phyloP scores from a whole-genome alignment of 1,284 basidiomycete genomes.

The Papiliotrema nemorosa region DNA sequence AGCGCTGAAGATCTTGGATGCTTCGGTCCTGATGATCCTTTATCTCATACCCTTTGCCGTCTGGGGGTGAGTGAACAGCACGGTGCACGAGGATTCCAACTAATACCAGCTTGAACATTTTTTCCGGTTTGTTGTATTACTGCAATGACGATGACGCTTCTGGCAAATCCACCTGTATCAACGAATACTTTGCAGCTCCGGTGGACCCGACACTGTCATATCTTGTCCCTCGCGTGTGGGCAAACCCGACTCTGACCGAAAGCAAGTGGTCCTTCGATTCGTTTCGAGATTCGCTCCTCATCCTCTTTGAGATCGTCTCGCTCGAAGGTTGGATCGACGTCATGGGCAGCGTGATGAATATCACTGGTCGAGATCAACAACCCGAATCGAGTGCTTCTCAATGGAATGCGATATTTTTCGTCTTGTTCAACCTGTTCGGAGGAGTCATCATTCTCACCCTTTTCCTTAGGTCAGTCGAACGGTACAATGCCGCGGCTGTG shows the following conservation, averaged over 20 bases:
- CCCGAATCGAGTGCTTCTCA: slow-evolving; percentile 68
- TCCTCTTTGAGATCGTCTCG: slow-evolving; percentile 95
- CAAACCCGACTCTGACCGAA: slow-evolving; percentile 63
- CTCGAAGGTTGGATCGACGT: slow-evolving; percentile 95
- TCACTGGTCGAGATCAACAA: slow-evolving; percentile 67
- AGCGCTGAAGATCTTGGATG: slow-evolving; percentile 79
- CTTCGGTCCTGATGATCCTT: slow-evolving; percentile 84
- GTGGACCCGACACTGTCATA: slow-evolving; percentile 59
- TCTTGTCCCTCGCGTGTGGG: slow-evolving; percentile 80
- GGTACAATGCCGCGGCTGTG: background rate
- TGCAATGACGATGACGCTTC: slow-evolving; percentile 72
- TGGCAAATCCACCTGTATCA: slow-evolving; percentile 65
- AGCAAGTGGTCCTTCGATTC: slow-evolving; percentile 89
- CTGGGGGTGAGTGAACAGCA: slow-evolving; percentile 62
- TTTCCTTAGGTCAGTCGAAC: slow-evolving; percentile 67
- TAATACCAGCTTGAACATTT: slow-evolving; percentile 67
- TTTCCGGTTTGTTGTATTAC: slow-evolving; percentile 74
- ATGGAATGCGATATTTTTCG: slow-evolving; percentile 84
- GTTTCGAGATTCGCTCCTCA: slow-evolving; percentile 79
- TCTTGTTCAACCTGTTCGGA: slow-evolving; percentile 90
- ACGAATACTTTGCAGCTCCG: slow-evolving; percentile 61
- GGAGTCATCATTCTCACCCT: slow-evolving; percentile 85
- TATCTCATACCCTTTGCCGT: slow-evolving; percentile 97
- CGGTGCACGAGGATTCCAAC: background rate
- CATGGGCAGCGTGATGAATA: slow-evolving; percentile 75